Conservation (phyloP, 2,329 filamentous ascomycete genomes). For the Keithomyces neogunnii region DNA sequence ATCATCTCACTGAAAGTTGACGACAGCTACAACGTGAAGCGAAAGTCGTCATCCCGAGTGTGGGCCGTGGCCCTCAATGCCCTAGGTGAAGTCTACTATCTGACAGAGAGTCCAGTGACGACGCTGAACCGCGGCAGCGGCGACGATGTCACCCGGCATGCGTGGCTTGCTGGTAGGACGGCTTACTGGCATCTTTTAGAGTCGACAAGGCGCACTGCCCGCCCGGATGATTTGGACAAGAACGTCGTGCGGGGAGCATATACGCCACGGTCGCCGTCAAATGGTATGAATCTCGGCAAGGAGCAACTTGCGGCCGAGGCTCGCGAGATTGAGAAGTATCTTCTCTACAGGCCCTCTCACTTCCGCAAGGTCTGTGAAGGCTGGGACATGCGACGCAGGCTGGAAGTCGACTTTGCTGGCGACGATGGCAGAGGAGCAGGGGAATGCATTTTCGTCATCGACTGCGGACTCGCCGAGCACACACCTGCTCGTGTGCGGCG, state of each 20-base stretch:
- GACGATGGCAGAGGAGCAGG: slow-evolving; percentile 70
- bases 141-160: slow-evolving; percentile 53
- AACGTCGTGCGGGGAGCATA: slow-evolving; percentile 64
- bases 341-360: slow-evolving; percentile 64
- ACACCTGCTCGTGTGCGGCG: slow-evolving; percentile 35
- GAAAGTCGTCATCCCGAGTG: slow-evolving; percentile 61
- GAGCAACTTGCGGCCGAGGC: slow-evolving; percentile 70
- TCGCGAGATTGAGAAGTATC: slow-evolving; percentile 69
- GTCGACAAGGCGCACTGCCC: slow-evolving; percentile 62
- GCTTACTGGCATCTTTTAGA: slow-evolving; percentile 78
- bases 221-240: slow-evolving; percentile 64
- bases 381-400: slow-evolving; percentile 83
- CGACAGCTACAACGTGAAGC: slow-evolving; percentile 66
- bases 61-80: slow-evolving; percentile 96
- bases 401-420: slow-evolving; percentile 84
- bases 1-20: slow-evolving; percentile 80
- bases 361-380: slow-evolving; percentile 71
- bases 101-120: slow-evolving; percentile 60
- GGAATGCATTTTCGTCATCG: slow-evolving; percentile 67
- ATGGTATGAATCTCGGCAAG: slow-evolving; percentile 60
- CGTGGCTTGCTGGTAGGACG: slow-evolving; percentile 74
- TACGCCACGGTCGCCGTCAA: slow-evolving; percentile 69
- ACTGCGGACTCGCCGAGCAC: slow-evolving; percentile 59
- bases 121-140: slow-evolving; percentile 38
- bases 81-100: slow-evolving; percentile 81